Evolutionary conservation across 768 basidiomycete genomes (phyloP).

Genomic region (Podaxis carcinomalis): DNA sequence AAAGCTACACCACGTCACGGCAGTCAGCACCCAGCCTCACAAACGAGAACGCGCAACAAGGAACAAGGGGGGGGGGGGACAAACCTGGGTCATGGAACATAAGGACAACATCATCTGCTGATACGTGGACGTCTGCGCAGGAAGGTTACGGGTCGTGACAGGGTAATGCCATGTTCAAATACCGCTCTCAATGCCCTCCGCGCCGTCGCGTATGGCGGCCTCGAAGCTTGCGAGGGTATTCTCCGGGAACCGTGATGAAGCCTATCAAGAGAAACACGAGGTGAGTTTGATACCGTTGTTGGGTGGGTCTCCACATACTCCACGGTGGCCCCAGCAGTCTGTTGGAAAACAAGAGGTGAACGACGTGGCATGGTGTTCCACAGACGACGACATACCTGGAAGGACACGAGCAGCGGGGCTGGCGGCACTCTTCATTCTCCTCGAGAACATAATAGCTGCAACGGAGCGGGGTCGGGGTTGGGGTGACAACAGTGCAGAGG

Average conservation of each 20-base stretch:
- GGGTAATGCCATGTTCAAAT: slow-evolving; percentile 41
- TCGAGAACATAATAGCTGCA: neutral
- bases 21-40: slow-evolving; percentile 13
- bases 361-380: neutral
- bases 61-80: slow-evolving; percentile 12
- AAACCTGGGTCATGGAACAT: slow-evolving; percentile 95
- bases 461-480: neutral
- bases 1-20: slow-evolving; percentile 41
- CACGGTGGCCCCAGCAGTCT: slow-evolving; percentile 71
- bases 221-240: slow-evolving; percentile 96
- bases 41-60: slow-evolving; percentile 2
- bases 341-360: neutral
- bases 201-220: slow-evolving; percentile 91
- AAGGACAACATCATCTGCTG: slow-evolving; percentile 78
- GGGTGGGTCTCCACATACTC: slow-evolving; percentile 27
- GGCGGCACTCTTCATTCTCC: neutral
- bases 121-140: slow-evolving; percentile 89
- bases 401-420: slow-evolving; percentile 14
- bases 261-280: slow-evolving; percentile 38
- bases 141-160: slow-evolving; percentile 54
- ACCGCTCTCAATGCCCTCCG: slow-evolving; percentile 98
- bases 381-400: slow-evolving; percentile 24
- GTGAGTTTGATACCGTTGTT: neutral
- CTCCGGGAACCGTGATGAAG: slow-evolving; percentile 83
- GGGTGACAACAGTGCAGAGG: neutral